Base-by-base conservation (phyloP, 2,329 filamentous ascomycete genomes). In the Fonsecaea nubica region DNA sequence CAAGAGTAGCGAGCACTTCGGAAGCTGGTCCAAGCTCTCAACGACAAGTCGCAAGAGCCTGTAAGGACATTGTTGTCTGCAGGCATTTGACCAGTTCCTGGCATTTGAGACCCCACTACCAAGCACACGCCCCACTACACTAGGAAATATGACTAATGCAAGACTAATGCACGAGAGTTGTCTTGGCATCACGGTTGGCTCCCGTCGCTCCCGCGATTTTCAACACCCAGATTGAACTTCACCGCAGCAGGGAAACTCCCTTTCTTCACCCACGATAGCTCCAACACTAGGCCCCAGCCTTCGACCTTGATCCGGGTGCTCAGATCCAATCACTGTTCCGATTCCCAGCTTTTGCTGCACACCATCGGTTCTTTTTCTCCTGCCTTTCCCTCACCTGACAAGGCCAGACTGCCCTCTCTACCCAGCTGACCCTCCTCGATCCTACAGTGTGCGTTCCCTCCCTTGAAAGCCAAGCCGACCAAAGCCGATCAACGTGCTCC, bases 121-220 rank as follows among this genome's bases (percentile, higher is more conserved):
- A n/a, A 52, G 25, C 55, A 42, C 36, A 32, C n/a, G 42, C 33
- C 36, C 30, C 30, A 33, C 50, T 25, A 30, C 33, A 4, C 52
- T 36, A 36, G 25, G 13, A 48, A 5, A n/a, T 25, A 7, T 12
- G 40, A 15, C 57, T 59, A 59, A 50, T 59, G 32, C 21, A 10
- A 52, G 60, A 53, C 67, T 67, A 69, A 66, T 70, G 68, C 66
- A 63, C 52, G 54, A 58, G 42, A 54, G 32, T 56, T n/a, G 62
- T 45, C 70, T 70, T 72, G 70, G 70, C 70, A 61, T 62, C 54
- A 70, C 64, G 36, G 66, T 69, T 72, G 70, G 70, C 63, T 64
- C 56, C 66, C 58, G 68, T 68, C 58, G 42, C 62, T 70, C 63
- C 68, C 68, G 68, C 61, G 54, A 42, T 35, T 40, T 62, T 60